These are phyloP conservation scores for Cladosporium halotolerans DNA, from an alignment of 2,329 filamentous ascomycete species.

Conservation along the genomic window DNA sequence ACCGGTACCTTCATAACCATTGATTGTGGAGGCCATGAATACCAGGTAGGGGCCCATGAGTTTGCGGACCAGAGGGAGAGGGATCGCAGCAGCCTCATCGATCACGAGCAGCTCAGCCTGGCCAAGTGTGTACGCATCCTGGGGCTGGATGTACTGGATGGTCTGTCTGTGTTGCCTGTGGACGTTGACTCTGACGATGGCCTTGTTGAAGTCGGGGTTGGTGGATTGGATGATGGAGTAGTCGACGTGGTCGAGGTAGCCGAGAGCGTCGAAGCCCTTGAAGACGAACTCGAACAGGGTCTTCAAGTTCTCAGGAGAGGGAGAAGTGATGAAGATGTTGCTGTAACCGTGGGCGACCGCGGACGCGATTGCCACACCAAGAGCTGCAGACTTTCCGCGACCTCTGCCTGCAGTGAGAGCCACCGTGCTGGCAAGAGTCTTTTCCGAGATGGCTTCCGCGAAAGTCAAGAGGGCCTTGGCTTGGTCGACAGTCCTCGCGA, in stretches of 20 bases:
- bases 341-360: conserved; percentile 95
- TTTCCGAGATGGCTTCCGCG: conserved; percentile 91
- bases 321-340: conserved; percentile 98
- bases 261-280: conserved; percentile 92
- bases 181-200: conserved; percentile 93
- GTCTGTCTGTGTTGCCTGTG: conserved; percentile 93
- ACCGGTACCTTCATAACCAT: conserved; percentile 95
- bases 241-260: conserved; percentile 90
- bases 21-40: conserved; percentile 99
- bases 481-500: conserved; percentile 89
- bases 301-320: conserved; percentile 96
- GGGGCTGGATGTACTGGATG: conserved; percentile 95
- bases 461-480: conserved; percentile 96
- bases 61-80: conserved; percentile 83
- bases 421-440: conserved; percentile 89
- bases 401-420: conserved; percentile 89
- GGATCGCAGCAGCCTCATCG: conserved; percentile 95
- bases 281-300: conserved; percentile 98
- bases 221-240: conserved; percentile 98
- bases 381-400: conserved; percentile 90
- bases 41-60: conserved; percentile 95
- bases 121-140: conserved; percentile 89
- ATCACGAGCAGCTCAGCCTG: conserved; percentile 95
- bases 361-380: conserved; percentile 89
- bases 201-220: conserved; percentile 98